phyloP scores from a whole-genome alignment of 2,329 filamentous ascomycete genomes.

The Exophiala sideris region DNA sequence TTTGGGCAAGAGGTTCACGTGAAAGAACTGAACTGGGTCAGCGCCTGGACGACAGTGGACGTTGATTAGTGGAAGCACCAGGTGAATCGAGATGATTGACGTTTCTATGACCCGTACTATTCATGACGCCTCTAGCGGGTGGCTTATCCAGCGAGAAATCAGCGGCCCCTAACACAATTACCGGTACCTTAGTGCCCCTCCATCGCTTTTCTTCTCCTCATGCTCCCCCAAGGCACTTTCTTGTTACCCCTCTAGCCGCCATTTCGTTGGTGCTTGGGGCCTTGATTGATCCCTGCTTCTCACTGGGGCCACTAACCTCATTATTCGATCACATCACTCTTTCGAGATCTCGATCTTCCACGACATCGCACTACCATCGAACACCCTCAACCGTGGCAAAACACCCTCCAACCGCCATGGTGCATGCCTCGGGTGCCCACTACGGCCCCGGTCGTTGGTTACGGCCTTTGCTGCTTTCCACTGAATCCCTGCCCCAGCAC shows the following conservation, averaged over 20 bases:
- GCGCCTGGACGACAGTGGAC: neutral
- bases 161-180: no score
- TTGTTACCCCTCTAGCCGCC: no score
- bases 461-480: neutral
- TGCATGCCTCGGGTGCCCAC: neutral
- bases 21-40: no score
- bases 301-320: neutral
- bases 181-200: no score
- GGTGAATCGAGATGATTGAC: neutral
- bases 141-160: no score
- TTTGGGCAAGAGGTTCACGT: no score
- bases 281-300: neutral
- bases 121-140: no score
- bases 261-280: neutral
- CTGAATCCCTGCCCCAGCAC: neutral
- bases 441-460: neutral
- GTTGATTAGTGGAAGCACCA: neutral
- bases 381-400: neutral
- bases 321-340: constrained; percentile 11
- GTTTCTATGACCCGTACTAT: neutral
- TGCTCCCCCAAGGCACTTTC: no score
- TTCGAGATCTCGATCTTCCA: constrained; percentile 15
- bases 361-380: constrained; percentile 10
- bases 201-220: no score
- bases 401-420: neutral